Conservation (phyloP, 306 rosid genomes). For the Fagus sylvatica region DNA sequence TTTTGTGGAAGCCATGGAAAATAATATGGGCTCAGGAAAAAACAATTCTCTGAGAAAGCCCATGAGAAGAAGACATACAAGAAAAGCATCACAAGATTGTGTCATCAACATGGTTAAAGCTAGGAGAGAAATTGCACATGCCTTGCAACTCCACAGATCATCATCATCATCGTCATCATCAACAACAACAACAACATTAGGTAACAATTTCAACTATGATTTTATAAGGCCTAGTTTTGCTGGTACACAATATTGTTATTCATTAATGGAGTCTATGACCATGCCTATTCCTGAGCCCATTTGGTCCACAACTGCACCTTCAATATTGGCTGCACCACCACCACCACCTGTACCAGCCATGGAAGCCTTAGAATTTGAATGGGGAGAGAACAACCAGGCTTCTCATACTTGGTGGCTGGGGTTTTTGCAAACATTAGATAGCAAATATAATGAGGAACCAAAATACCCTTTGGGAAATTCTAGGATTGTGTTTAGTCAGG, state of each 20-base stretch:
- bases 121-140: constrained; percentile 35
- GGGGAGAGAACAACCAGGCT: constrained; percentile 48
- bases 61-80: constrained; percentile 23
- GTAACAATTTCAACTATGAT: constrained; percentile 20
- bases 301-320: constrained; percentile 65
- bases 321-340: constrained; percentile 33
- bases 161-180: constrained; percentile 18
- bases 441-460: constrained; percentile 8
- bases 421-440: constrained; percentile 47
- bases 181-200: constrained; percentile 6
- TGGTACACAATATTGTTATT: constrained; percentile 37
- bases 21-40: constrained; percentile 17
- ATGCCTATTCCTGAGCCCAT: constrained; percentile 58
- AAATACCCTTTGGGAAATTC: constrained; percentile 24
- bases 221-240: constrained; percentile 23
- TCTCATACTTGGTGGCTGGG: constrained; percentile 53
- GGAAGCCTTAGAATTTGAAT: constrained; percentile 35
- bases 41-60: constrained; percentile 11
- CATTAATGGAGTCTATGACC: constrained; percentile 45
- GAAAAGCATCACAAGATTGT: constrained; percentile 17
- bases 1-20: constrained; percentile 1
- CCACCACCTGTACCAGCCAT: constrained; percentile 18
- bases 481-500: background rate
- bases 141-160: constrained; percentile 36
- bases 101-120: constrained; percentile 29